Evolutionary conservation across 139 green algal species (phyloP), one percentile per base, ranked within the genome.

Genomic region (Coelastrella sp.): DNA sequence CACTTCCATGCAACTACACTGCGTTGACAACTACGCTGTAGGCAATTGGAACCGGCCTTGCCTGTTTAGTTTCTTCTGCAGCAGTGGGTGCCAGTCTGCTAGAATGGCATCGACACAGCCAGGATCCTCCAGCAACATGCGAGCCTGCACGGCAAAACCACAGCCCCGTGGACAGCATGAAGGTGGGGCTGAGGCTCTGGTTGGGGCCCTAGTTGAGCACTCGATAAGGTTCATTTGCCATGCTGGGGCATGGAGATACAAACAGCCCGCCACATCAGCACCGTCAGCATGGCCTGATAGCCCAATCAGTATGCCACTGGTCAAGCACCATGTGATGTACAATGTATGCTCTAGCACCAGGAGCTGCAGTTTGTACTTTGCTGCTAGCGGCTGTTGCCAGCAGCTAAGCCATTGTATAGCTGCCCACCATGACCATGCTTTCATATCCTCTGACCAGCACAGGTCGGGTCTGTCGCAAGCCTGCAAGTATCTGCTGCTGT

Each of bases 401-500:
- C 71, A 32, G n/a, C 71, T 32, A 77, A 13, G 5, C 14, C 71
- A 32, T 5, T 82, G 20, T n/a, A 61, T 22, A 11, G 10, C 7
- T 23, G 7, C 32, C 14, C 71, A 88, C 88, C 94, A 96, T 96
- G 8, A 96, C 92, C 77, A 96, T 90, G 61, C 88, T 89, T 65
- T 97, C 95, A 65, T 91, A 96, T 5, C 95, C 95, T 3, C 94
- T 92, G 0, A 97, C 91, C 4, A 97, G 89, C 32, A 94, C 92
- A 3, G 95, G 94, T 5, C 95, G 92, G 7, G 92, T 89, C 2
- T 61, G 58, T 0, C 91, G 82, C 75, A 97, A 80, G 3, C 86
- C 90, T 4, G 88, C 80, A 23, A 92, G 75, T 7, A 96, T 56
- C 22, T 84, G 74, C 16, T 87, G 54, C 13, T 77, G 64, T 76